Evolutionary conservation across 1,139 yeast genomes (phyloP).

Genomic region (Hyphopichia khmerensis): DNA sequence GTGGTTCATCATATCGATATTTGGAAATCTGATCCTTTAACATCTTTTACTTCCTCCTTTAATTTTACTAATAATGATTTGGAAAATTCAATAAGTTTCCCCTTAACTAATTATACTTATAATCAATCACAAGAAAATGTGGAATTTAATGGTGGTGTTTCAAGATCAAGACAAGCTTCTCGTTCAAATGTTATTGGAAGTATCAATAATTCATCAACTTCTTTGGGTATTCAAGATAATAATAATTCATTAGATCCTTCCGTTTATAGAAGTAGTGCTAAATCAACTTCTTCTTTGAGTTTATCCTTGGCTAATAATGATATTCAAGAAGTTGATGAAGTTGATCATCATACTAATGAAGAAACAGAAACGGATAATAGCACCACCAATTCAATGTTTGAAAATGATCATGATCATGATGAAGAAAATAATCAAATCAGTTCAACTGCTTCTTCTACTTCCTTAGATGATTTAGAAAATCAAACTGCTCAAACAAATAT

Average conservation of each 20-base stretch:
- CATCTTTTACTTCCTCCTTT: conserved; percentile 6
- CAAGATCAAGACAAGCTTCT: conserved; percentile 36
- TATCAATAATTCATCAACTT: conserved; percentile 4
- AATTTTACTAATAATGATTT: conserved; percentile 9
- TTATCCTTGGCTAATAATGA: conserved; percentile 12
- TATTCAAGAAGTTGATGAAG: conserved; percentile 24
- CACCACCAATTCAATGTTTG: conserved; percentile 44
- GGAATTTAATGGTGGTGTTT: conserved; percentile 8
- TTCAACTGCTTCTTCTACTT: conserved; percentile 30
- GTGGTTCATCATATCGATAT: conserved; percentile 28
- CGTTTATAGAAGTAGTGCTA: conserved; percentile 6
- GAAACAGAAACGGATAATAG: conserved; percentile 25
- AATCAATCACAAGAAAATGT: neutral
- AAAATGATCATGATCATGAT: conserved; percentile 13
- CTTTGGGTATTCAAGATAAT: neutral
- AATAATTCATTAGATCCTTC: neutral
- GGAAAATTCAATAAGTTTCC: conserved; percentile 5
- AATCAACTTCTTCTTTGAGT: conserved; percentile 17
- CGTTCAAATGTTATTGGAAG: conserved; percentile 17
- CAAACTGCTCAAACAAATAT: conserved; percentile 1
- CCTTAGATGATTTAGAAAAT: conserved; percentile 29
- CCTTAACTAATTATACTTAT: neutral
- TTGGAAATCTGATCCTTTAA: conserved; percentile 34
- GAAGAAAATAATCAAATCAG: conserved; percentile 20
- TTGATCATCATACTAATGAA: conserved; percentile 24